phyloP scores from a whole-genome alignment of 2,329 filamentous ascomycete species.

The Venturia pyrina region DNA sequence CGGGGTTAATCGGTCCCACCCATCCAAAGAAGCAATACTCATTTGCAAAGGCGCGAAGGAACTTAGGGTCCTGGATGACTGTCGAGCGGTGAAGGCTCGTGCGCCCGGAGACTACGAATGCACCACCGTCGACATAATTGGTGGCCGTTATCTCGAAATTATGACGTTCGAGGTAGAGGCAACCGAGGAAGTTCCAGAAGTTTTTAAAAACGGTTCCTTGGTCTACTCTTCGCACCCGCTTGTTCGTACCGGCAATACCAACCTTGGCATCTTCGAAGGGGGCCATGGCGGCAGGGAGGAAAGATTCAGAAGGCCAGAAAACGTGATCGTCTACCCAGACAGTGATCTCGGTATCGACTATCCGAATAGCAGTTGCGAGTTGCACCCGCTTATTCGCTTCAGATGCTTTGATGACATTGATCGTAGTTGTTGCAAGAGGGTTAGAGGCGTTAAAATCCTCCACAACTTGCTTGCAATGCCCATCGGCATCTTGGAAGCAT shows the following conservation, averaged over 20 bases:
- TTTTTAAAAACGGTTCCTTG: constrained; percentile 8
- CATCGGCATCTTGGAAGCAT: constrained; percentile 13
- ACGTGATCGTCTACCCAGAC: constrained; percentile 45
- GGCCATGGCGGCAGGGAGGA: constrained; percentile 35
- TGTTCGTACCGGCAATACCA: constrained; percentile 15
- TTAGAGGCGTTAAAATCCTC: constrained; percentile 13
- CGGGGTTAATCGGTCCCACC: constrained; percentile 17
- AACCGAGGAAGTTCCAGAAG: constrained; percentile 20
- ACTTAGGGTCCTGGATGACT: constrained; percentile 19
- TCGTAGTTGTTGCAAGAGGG: constrained; percentile 14
- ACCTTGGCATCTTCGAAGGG: constrained; percentile 17
- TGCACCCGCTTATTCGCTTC: constrained; percentile 42
- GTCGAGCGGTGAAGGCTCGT: constrained; percentile 19
- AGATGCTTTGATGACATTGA: constrained; percentile 23
- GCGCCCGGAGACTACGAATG: constrained; percentile 25
- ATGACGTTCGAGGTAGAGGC: constrained; percentile 23
- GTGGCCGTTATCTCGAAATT: constrained; percentile 25
- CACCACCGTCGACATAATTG: constrained; percentile 23
- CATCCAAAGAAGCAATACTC: constrained; percentile 12
- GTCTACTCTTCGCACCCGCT: constrained; percentile 12
- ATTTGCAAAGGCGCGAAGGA: constrained; percentile 14
- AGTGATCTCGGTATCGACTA: constrained; percentile 32
- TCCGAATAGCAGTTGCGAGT: constrained; percentile 30
- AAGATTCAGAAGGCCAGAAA: constrained; percentile 33
- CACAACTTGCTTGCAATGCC: constrained; percentile 7